Conservation (phyloP, 208 protist genomes). For the Crithidia sp. region DNA sequence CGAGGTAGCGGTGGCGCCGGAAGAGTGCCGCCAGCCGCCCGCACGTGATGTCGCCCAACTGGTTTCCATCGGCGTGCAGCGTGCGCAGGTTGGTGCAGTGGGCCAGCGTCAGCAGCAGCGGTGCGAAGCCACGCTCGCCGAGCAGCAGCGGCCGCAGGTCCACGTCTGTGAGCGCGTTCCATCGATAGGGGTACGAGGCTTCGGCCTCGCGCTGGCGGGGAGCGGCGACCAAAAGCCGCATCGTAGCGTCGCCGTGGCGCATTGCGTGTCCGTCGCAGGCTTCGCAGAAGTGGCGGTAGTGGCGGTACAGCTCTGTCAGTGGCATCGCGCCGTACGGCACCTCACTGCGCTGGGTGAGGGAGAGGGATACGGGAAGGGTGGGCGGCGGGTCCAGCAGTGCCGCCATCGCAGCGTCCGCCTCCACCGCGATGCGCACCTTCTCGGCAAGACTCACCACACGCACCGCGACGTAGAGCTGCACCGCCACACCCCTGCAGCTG, state of each 20-base stretch:
- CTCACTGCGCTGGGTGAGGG: conserved; percentile 26
- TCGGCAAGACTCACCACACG: conserved; percentile 72
- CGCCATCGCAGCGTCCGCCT: conserved; percentile 36
- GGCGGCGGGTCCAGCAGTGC: not conserved
- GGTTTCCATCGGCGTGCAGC: conserved; percentile 70
- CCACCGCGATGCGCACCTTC: conserved; percentile 42
- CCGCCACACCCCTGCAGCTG: conserved; percentile 7
- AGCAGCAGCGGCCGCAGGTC: conserved; percentile 64
- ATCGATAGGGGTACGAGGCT: conserved; percentile 57
- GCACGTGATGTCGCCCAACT: conserved; percentile 67
- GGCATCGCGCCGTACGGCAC: conserved; percentile 76
- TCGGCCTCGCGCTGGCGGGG: conserved; percentile 30
- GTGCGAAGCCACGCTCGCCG: conserved; percentile 65
- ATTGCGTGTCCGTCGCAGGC: conserved; percentile 46
- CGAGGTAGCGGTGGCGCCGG: conserved; percentile 59
- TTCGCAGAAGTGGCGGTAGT: conserved; percentile 69
- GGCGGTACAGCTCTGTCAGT: conserved; percentile 63
- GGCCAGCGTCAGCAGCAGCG: conserved; percentile 70
- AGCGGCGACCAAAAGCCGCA: conserved; percentile 19
- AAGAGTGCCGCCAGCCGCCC: conserved; percentile 72
- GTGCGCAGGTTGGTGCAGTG: conserved; percentile 63
- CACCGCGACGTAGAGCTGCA: conserved; percentile 66
- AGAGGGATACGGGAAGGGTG: conserved; percentile 11
- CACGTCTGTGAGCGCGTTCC: conserved; percentile 56
- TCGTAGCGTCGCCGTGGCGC: conserved; percentile 39